Evolutionary conservation across 2,329 filamentous ascomycete species (phyloP), one percentile per base, ranked within the genome.

Genomic region (Phialophora tarda): DNA sequence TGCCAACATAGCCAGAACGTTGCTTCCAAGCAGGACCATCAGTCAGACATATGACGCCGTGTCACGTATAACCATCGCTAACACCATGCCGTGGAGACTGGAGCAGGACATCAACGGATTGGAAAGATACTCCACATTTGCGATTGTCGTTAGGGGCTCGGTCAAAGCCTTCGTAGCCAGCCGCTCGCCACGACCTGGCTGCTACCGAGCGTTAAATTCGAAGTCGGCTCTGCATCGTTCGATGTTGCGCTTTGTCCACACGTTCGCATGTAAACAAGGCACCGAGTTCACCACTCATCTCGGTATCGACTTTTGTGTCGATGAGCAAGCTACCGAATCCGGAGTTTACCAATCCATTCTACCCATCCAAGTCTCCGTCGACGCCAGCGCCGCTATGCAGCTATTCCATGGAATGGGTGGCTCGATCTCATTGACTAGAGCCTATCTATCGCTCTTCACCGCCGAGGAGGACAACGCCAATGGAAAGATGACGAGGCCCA

Each of bases 311-410:
- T 89, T 93, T 69, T 79, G 92, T 69, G 84, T 90, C 2, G 83
- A 86, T 56, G 79, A 83, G 62, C 75, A 78, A 57, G 73, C 77
- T n/a, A 71, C 59, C 59, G 69, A 70, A 69, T 76, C 63, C 58
- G 73, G 58, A 68, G 76, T 62, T 63, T 73, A 14, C 71, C 77
- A 70, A 30, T 57, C 55, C 26, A 75, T 91, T 1, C 88, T 86
- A 67, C 87, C 88, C 0, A 90, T 91, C 59, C 88, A 91, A 73
- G 91, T 89, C 73, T 91, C 91, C 62, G 88, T 88, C 0, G 80
- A 88, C 10, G 86, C 85, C 0, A 88, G 91, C 71, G 91, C 89
- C 0, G 88, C 88, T 0, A 83, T 88, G 0, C 81, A 87, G 0
- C 77, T 91, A 0, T 89, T 91, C 73, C 77, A 78, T 38, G 74